These are phyloP conservation scores for Funneliformis caledonium DNA, from an alignment of 371 early-diverging fungal genomes.

Conservation along the genomic window DNA sequence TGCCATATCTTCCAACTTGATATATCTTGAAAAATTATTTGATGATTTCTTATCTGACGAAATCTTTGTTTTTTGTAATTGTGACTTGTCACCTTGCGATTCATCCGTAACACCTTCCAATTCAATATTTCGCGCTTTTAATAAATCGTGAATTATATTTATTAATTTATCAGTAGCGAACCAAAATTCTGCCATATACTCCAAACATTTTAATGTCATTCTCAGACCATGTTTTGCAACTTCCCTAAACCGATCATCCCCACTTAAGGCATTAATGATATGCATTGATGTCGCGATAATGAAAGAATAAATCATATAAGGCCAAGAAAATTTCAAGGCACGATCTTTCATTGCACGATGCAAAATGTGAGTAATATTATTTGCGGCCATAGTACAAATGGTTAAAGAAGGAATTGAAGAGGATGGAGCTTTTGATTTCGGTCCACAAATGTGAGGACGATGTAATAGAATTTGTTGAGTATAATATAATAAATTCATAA, in stretches of 20 bases:
- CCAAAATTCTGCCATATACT: slow-evolving; percentile 15
- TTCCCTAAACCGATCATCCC: slow-evolving; percentile 40
- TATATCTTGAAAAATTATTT: neutral
- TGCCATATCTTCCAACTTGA: neutral
- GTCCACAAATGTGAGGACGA: slow-evolving; percentile 45
- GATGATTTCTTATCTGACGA: neutral
- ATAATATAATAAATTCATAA: slow-evolving; percentile 21
- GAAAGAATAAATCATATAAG: slow-evolving; percentile 1
- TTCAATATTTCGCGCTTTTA: slow-evolving; percentile 12
- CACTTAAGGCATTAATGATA: slow-evolving; percentile 41
- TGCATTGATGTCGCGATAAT: slow-evolving; percentile 38
- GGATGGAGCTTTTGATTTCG: slow-evolving; percentile 38
- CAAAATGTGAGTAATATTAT: slow-evolving; percentile 39
- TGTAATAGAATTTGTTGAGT: slow-evolving; percentile 49
- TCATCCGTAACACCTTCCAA: slow-evolving; percentile 14
- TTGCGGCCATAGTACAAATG: slow-evolving; percentile 41
- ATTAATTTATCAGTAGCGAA: neutral
- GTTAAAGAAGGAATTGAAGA: slow-evolving; percentile 40
- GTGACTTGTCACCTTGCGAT: no score
- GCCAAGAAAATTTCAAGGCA: neutral
- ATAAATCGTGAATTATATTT: slow-evolving; percentile 2
- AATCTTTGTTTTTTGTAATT: neutral
- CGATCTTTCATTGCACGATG: slow-evolving; percentile 24
- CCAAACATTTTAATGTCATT: slow-evolving; percentile 38
- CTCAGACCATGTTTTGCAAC: slow-evolving; percentile 40